Evolutionary conservation across 169 alveolate species (phyloP), one percentile per base, ranked within the genome.

Genomic region (Eimeria brunetti): DNA sequence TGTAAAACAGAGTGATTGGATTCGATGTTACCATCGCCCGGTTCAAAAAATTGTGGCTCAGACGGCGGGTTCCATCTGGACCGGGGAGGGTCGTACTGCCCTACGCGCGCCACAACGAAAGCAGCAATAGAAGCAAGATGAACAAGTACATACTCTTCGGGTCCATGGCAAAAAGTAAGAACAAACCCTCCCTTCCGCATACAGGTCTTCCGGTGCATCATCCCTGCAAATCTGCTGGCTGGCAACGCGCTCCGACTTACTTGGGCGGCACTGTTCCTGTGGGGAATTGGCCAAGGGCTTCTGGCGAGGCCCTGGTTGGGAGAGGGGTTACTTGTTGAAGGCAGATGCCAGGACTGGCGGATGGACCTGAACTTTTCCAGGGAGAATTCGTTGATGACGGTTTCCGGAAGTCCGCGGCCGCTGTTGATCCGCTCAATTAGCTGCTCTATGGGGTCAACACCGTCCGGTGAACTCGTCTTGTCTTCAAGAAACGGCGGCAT

Each of bases 281-380:
- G 96, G 18, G 96, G 94, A n/a, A 78, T 51, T 11, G 96, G 94
- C 96, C 96, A 95, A 5, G 96, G 95, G 96, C 97, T 96, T 41
- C 60, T 62, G 53, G 94, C 96, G 27, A 92, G 96, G 41, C 96
- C 96, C 18, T 44, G 58, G 60, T 88, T 62, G 64, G 80, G 73
- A 51, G 92, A 58, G 1, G 96, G 93, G 64, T 81, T 81, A 11
- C 49, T 71, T 4, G 89, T 88, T 24, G 96, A 88, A n/a, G 96
- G 92, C 16, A 92, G 88, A 20, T 53, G 88, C 96, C 89, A 73
- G 38, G 96, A 78, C n/a, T 51, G 22, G 80, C 73, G 89, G 38
- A 92, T 30, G 1, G 96, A 92, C 14, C 64, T 64, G 58, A 33
- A 73, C 69, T 80, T 76, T 18, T 20, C 88, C 36, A 80, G 56